phyloP scores from a whole-genome alignment of 1,284 basidiomycete genomes.

The Cryptococcus sp. region DNA sequence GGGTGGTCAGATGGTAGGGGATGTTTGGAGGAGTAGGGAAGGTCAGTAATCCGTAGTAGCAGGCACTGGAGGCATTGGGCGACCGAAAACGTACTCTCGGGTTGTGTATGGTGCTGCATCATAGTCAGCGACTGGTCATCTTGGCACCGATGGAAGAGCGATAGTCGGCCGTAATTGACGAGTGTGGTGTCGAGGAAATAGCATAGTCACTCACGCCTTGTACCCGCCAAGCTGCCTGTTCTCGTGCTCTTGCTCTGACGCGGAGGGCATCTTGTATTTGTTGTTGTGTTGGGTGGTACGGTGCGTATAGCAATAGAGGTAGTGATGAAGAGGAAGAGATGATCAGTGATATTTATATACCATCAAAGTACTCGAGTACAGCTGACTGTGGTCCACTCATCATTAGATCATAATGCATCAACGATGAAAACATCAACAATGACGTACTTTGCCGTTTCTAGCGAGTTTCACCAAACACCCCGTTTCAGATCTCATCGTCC shows the following conservation, averaged over 20 bases:
- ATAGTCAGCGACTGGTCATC: slow-evolving; percentile 1
- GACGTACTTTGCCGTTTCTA: neutral
- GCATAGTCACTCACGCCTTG: slow-evolving; percentile 15
- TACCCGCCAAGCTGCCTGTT: slow-evolving; percentile 19
- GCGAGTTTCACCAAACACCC: too few relatives aligned
- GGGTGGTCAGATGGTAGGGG: too few relatives aligned
- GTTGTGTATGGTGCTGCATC: too few relatives aligned
- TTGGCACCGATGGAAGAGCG: too few relatives aligned
- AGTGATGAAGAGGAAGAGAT: neutral
- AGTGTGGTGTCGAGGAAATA: too few relatives aligned
- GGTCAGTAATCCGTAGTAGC: too few relatives aligned
- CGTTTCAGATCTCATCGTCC: too few relatives aligned
- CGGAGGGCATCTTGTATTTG: neutral
- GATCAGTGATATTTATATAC: neutral
- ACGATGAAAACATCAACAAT: neutral
- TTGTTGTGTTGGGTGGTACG: neutral
- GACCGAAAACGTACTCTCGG: too few relatives aligned
- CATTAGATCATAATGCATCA: too few relatives aligned
- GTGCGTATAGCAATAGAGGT: neutral
- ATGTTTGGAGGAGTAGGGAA: too few relatives aligned
- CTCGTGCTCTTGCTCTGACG: slow-evolving; percentile 14
- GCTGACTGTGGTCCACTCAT: neutral
- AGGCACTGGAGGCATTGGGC: too few relatives aligned
- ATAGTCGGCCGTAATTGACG: too few relatives aligned
- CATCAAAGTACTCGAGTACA: neutral